Conservation (phyloP, 257 asterid species). For the Solanum etuberosum region DNA sequence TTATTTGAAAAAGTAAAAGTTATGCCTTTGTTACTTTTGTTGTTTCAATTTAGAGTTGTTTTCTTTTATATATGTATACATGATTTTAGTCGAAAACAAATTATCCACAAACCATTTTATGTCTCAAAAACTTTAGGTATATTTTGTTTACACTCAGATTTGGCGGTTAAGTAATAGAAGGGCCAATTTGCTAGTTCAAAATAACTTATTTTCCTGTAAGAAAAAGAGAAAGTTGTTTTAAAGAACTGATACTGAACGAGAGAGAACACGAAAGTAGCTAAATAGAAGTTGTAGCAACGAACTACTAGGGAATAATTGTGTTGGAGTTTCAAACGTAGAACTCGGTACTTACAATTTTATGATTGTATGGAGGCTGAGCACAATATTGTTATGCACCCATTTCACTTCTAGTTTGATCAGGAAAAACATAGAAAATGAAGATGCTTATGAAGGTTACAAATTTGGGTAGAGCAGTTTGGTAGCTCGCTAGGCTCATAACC, state of each 20-base stretch:
- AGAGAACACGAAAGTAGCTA: not conserved
- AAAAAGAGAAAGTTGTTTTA: not conserved
- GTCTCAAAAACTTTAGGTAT: not conserved
- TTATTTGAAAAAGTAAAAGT: not conserved
- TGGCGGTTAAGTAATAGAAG: not conserved
- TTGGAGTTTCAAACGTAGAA: rapidly evolving
- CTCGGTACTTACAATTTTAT: rapidly evolving
- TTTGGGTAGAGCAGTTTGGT: not conserved
- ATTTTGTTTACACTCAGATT: not conserved
- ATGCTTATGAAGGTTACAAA: not conserved
- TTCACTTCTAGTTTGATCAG: not conserved
- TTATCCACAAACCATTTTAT: not conserved
- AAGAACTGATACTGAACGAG: not conserved
- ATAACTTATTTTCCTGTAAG: not conserved
- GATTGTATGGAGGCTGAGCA: not conserved
- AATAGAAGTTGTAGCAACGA: not conserved
- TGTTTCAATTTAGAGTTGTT: not conserved
- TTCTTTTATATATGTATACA: not conserved
- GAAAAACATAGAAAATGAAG: not conserved
- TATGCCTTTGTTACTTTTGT: not conserved
- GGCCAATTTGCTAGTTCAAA: not conserved
- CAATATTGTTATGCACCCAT: not conserved
- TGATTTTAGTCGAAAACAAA: not conserved
- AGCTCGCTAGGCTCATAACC: not conserved
- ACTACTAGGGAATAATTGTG: not conserved